phyloP scores from a whole-genome alignment of 768 basidiomycete species.

The Brasilioporus rufonigricans region DNA sequence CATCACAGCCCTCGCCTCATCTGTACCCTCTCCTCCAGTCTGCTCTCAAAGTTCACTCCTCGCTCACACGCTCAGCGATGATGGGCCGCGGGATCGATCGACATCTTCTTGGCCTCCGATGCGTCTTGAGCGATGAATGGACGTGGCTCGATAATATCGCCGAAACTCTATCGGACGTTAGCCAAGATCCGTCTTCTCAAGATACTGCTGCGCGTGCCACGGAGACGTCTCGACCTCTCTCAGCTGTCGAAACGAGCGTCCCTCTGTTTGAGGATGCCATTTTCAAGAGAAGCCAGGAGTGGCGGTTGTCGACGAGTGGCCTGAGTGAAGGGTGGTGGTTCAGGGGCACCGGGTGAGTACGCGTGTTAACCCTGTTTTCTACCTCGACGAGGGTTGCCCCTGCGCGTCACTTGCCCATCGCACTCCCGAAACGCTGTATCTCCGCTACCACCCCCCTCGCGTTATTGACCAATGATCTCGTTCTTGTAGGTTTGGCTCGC shows the following conservation, averaged over 20 bases:
- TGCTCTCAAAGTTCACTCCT: conserved; percentile 69
- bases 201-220: background rate
- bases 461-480: conserved; percentile 6
- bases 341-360: conserved; percentile 75
- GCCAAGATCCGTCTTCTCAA: conserved; percentile 2
- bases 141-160: conserved; percentile 23
- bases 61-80: conserved; percentile 73
- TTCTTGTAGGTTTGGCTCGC: conserved; percentile 64
- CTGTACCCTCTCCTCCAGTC: conserved; percentile 52
- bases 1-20: conserved; percentile 20
- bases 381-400: background rate
- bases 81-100: conserved; percentile 85
- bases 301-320: conserved; percentile 90
- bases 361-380: background rate
- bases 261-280: conserved; percentile 75
- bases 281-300: conserved; percentile 71
- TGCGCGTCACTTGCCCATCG: background rate
- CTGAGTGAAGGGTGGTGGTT: conserved; percentile 84
- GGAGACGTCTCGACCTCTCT: background rate
- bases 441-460: background rate
- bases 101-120: conserved; percentile 82
- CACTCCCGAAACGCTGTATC: background rate
- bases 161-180: background rate
- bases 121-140: conserved; percentile 48
- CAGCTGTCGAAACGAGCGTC: background rate